phyloP scores from a whole-genome alignment of 2,329 filamentous ascomycete genomes.

The Cladosporium sp. region DNA sequence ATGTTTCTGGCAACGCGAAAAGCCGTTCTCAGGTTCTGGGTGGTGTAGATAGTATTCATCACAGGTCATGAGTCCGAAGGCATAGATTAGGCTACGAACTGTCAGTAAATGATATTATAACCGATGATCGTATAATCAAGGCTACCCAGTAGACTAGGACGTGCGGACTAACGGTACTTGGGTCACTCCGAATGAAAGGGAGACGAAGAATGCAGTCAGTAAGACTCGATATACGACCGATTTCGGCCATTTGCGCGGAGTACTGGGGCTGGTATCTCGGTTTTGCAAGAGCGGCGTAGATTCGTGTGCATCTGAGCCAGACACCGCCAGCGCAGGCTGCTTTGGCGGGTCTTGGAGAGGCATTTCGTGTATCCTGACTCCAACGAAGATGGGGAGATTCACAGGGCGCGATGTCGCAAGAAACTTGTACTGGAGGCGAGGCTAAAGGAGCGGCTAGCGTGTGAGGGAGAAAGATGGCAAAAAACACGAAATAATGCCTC shows the following conservation, averaged over 20 bases:
- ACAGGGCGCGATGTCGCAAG: neutral
- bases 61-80: slow-evolving; percentile 71
- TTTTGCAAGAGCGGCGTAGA: slow-evolving; percentile 13
- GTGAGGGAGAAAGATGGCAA: neutral
- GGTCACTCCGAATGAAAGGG: slow-evolving; percentile 51
- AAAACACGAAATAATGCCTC: neutral
- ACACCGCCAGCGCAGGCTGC: neutral
- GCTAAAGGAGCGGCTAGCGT: slow-evolving; percentile 10
- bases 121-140: neutral
- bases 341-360: neutral
- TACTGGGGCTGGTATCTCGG: neutral
- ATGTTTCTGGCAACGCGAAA: slow-evolving; percentile 55
- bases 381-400: neutral
- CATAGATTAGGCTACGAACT: slow-evolving; percentile 52
- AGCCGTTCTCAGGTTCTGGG: slow-evolving; percentile 47
- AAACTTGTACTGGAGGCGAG: neutral
- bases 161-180: slow-evolving; percentile 43
- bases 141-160: slow-evolving; percentile 1
- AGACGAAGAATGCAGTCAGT: slow-evolving; percentile 62
- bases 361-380: neutral
- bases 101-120: neutral
- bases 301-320: neutral
- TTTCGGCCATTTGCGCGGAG: slow-evolving; percentile 26
- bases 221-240: slow-evolving; percentile 49
- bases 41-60: slow-evolving; percentile 66